phyloP scores from a whole-genome alignment of 2,329 filamentous ascomycete species.

The Laburnicola sp. region DNA sequence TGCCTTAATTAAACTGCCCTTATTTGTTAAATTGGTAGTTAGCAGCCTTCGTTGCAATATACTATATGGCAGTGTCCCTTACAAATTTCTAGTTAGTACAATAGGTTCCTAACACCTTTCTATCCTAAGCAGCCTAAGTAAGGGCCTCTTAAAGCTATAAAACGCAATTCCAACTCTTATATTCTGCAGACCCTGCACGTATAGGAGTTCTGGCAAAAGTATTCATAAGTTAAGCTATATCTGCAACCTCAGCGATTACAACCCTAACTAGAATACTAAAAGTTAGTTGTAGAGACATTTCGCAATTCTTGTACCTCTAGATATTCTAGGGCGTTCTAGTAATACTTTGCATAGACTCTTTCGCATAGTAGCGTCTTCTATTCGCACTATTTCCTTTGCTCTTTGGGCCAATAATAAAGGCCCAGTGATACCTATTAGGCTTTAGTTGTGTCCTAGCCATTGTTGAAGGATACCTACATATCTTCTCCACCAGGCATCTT shows the following conservation, averaged over 20 bases:
- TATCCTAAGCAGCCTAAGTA: constrained; percentile 28
- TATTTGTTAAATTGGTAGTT: constrained; percentile 49
- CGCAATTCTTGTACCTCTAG: neutral
- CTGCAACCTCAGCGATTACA: constrained; percentile 8
- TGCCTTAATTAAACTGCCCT: constrained; percentile 34
- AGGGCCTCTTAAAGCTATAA: constrained; percentile 50
- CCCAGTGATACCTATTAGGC: too few species aligned
- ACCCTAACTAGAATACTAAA: constrained; percentile 7
- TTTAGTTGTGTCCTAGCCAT: too few species aligned
- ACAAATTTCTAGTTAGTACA: constrained; percentile 42
- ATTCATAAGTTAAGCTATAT: constrained; percentile 2
- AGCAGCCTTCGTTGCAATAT: constrained; percentile 46
- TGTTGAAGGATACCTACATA: too few species aligned
- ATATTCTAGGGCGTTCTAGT: too few species aligned
- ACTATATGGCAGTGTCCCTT: constrained; percentile 45
- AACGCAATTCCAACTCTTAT: constrained; percentile 50
- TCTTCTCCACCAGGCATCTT: too few species aligned
- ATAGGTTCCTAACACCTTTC: constrained; percentile 39
- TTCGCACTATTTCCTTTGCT: too few species aligned
- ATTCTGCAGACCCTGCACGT: constrained; percentile 32
- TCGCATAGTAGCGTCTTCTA: too few species aligned
- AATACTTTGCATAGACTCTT: too few species aligned
- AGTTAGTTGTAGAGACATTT: constrained; percentile 1
- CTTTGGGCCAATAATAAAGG: too few species aligned
- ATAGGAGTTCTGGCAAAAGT: constrained; percentile 11